Conservation (phyloP, 345 rosid genomes). For the Viola odorata region DNA sequence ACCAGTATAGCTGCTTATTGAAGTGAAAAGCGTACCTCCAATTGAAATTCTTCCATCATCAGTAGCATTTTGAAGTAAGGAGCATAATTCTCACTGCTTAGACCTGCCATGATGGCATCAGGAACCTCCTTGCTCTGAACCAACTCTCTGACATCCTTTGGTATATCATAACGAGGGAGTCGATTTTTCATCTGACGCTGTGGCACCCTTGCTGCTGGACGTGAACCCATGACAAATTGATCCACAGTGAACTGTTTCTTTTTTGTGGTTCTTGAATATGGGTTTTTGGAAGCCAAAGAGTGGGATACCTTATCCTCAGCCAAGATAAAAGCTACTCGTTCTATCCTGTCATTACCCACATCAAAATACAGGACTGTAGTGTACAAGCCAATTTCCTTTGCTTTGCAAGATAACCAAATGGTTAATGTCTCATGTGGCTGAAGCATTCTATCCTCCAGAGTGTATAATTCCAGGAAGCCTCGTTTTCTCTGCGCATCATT, state of each 20-base stretch:
- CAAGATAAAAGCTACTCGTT: constrained; percentile 63
- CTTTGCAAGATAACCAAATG: constrained; percentile 77
- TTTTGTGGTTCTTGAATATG: constrained; percentile 46
- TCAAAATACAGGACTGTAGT: constrained; percentile 57
- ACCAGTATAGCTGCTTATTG: background rate
- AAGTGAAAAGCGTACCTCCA: constrained; percentile 47
- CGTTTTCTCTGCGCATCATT: constrained; percentile 18
- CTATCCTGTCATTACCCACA: constrained; percentile 42
- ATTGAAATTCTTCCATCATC: constrained; percentile 76
- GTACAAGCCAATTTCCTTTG: constrained; percentile 60
- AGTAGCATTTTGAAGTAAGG: constrained; percentile 54
- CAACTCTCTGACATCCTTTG: constrained; percentile 52
- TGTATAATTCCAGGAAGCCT: constrained; percentile 39
- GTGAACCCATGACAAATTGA: constrained; percentile 23
- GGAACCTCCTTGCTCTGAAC: constrained; percentile 57
- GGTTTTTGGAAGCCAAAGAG: constrained; percentile 48
- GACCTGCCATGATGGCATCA: constrained; percentile 36
- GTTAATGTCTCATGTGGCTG: constrained; percentile 57
- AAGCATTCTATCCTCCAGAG: constrained; percentile 76
- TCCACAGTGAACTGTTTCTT: constrained; percentile 49
- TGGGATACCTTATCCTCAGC: constrained; percentile 71
- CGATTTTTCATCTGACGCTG: constrained; percentile 24
- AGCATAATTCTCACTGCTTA: constrained; percentile 44
- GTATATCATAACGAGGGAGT: constrained; percentile 56
- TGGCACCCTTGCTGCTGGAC: constrained; percentile 37